Conservation (phyloP, 2,329 filamentous ascomycete species). For the Pseudogymnoascus sp. region DNA sequence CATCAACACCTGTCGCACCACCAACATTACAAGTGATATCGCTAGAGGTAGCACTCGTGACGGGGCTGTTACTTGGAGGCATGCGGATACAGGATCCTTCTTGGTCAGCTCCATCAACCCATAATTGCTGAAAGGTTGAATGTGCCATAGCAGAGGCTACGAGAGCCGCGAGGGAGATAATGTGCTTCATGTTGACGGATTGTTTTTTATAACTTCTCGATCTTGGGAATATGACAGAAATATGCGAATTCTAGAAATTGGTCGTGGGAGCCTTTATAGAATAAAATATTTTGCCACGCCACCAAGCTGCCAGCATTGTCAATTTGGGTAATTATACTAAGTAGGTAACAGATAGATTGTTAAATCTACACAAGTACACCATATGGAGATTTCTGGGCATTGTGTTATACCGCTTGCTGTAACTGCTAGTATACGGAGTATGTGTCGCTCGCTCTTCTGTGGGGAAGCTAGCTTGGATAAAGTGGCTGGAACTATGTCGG, state of each 20-base stretch:
- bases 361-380: neutral
- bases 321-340: neutral
- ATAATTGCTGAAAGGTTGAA: conserved; percentile 38
- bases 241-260: neutral
- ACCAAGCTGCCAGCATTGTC: neutral
- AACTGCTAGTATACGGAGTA: neutral
- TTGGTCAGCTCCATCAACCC: conserved; percentile 40
- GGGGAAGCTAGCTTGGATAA: neutral
- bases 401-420: neutral
- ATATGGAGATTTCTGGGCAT: neutral
- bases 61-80: conserved; percentile 42
- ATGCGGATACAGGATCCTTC: conserved; percentile 41
- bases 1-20: conserved; percentile 28
- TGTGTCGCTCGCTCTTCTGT: neutral
- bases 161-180: neutral
- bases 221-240: neutral
- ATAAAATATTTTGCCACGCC: neutral
- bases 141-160: conserved; percentile 31
- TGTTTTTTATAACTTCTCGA: neutral
- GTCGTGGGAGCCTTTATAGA: neutral
- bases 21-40: conserved; percentile 41
- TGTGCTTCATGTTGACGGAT: neutral
- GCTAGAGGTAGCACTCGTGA: conserved; percentile 38
- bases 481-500: neutral
- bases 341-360: neutral